Conservation (phyloP, 2,329 filamentous ascomycete species). For the Penicillium capsulatum region DNA sequence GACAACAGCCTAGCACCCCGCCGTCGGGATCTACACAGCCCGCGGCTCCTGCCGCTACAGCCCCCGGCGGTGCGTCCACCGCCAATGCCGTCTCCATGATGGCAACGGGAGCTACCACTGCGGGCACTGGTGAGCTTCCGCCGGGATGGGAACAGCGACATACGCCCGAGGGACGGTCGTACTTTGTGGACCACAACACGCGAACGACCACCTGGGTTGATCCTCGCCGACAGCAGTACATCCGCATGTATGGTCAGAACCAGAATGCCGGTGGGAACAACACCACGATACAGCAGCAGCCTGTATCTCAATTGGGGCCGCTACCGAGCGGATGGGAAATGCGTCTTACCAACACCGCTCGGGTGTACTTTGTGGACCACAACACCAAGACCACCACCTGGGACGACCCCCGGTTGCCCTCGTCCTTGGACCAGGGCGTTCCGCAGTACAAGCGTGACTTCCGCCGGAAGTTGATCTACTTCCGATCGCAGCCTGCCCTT, state of each 20-base stretch:
- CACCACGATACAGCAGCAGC: slow-evolving; percentile 91
- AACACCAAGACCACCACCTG: slow-evolving; percentile 99
- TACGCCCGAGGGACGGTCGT: slow-evolving; percentile 89
- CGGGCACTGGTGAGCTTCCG: slow-evolving; percentile 89
- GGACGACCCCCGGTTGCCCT: slow-evolving; percentile 94
- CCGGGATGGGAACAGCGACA: slow-evolving; percentile 95
- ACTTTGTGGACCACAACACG: slow-evolving; percentile 98
- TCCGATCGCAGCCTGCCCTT: slow-evolving; percentile 94
- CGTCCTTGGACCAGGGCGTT: slow-evolving; percentile 94
- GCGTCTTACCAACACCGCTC: slow-evolving; percentile 94
- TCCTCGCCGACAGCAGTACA: slow-evolving; percentile 93
- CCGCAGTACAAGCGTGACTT: slow-evolving; percentile 99
- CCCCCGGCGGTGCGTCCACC: slow-evolving; percentile 38
- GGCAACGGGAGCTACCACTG: slow-evolving; percentile 90
- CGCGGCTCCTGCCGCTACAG: slow-evolving; percentile 32
- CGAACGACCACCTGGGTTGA: slow-evolving; percentile 98
- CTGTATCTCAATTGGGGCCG: slow-evolving; percentile 91
- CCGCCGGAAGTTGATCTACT: slow-evolving; percentile 96
- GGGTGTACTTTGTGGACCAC: slow-evolving; percentile 98
- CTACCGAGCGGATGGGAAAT: slow-evolving; percentile 98
- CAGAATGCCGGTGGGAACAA: slow-evolving; percentile 61
- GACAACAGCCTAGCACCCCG: slow-evolving; percentile 42
- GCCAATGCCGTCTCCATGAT: slow-evolving; percentile 73
- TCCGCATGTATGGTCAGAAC: slow-evolving; percentile 86
- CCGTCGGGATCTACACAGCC: slow-evolving; percentile 38